A percentile compares a stretch with the other conserved stretches of the same genome.
Evolutionary conservation across 495 filamentous ascomycete species (phyloP).

Genomic region (Penicillium angulare): DNA sequence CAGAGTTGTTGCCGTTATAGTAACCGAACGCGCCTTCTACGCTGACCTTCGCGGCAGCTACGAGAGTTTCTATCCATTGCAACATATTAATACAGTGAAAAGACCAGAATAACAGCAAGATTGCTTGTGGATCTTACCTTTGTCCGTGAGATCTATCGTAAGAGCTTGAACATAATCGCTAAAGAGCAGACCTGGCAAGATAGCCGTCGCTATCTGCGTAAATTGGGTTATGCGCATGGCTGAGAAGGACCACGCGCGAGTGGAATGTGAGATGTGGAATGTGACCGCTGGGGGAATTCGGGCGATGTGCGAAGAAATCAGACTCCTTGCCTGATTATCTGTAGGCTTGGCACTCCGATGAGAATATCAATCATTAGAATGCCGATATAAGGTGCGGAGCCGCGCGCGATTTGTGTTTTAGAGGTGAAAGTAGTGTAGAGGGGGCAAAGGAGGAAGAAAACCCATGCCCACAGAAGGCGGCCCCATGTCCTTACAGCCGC

Average conservation of each 20-base stretch:
- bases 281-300: background rate
- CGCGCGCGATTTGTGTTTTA: background rate
- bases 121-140: background rate
- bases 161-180: background rate
- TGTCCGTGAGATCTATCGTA: background rate
- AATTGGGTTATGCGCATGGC: background rate
- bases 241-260: background rate
- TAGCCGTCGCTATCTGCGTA: background rate
- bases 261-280: background rate
- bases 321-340: background rate
- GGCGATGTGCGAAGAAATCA: background rate
- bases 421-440: background rate
- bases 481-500: background rate
- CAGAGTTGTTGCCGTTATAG: conserved; percentile 65
- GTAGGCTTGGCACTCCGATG: background rate
- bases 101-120: no score
- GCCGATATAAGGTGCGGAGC: background rate
- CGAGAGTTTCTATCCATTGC: conserved; percentile 58
- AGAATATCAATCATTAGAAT: background rate
- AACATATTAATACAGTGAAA: background rate
- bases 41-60: conserved; percentile 56
- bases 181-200: background rate
- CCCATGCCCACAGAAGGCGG: background rate
- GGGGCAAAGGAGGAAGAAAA: background rate
- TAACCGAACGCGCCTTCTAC: conserved; percentile 66